Evolutionary conservation across 345 rosid species (phyloP), one percentile per base, ranked within the genome.

Genomic region (Euphorbia pulcherrima): DNA sequence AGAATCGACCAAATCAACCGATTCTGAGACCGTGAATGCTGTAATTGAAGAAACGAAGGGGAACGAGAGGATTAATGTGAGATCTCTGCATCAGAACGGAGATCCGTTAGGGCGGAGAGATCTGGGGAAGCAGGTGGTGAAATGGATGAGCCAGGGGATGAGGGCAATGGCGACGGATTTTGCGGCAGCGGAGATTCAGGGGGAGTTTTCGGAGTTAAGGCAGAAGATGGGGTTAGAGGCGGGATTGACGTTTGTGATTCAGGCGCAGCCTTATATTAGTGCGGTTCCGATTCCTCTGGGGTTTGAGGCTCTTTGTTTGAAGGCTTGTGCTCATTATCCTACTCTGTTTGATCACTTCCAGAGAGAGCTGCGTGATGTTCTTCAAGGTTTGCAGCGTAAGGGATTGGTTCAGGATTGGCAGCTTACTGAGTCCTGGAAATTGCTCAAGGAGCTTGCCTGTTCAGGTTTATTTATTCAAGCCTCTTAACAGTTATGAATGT

Each of bases 291-390:
- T 93, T 84, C 98, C 98, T 21, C 66, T 82, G 10, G 96, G 98
- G 5, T 64, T 84, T 14, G 97, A 93, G 72, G 90, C 90, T 24
- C 65, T 86, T 69, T 88, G 98, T 77, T 80, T 93, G 75, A 93
- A 93, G 77, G 90, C 91, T 40, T 84, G 89, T 66, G 85, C 96
- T 9, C 96, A 93, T 79, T 93, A 90, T 67, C 92, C 98, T 1
- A 90, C 97, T 2, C 78, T 93, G 16, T 90, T 93, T 51, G 98
- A 93, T 84, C 83, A 93, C 72, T 92, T 92, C 82, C 98, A 92
- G 84, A 80, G 98, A 62, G 98, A 92, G 78, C 51, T 93, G 78
- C 80, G 92, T 6, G 88, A 87, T 60, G 87, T 86, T 77, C 92
- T 93, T 75, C 94, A 84, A 64, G 87, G 82, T 35, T 78, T 87